These are phyloP conservation scores for Backusella tarrabulga DNA, from an alignment of 192 early-diverging fungal species.

Conservation along the genomic window DNA sequence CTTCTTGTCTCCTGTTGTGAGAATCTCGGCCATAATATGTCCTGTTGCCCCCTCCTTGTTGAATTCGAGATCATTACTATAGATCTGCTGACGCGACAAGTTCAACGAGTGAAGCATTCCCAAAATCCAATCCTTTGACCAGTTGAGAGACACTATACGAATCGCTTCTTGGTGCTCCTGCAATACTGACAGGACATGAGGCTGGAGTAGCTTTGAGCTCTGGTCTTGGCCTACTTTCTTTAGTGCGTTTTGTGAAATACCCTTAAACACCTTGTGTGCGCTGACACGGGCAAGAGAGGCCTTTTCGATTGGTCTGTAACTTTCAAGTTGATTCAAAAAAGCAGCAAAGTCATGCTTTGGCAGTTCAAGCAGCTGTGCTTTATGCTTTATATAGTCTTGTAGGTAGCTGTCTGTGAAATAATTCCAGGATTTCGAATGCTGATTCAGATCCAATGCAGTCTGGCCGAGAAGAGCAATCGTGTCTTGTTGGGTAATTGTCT, in stretches of 20 bases:
- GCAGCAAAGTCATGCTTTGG: background rate
- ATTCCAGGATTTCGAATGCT: background rate
- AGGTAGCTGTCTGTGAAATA: slow-evolving; percentile 15
- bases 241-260: background rate
- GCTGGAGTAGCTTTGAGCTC: background rate
- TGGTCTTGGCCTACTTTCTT: background rate
- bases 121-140: slow-evolving; percentile 35
- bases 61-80: slow-evolving; percentile 18
- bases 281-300: slow-evolving; percentile 1
- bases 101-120: slow-evolving; percentile 1
- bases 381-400: background rate
- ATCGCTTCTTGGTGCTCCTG: slow-evolving; percentile 1
- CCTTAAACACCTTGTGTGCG: slow-evolving; percentile 7
- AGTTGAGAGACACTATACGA: slow-evolving; percentile 18
- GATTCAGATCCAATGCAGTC: background rate
- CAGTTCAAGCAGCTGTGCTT: background rate
- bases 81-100: background rate
- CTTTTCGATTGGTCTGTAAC: background rate
- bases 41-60: slow-evolving; percentile 5
- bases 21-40: slow-evolving; percentile 6
- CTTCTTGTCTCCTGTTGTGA: slow-evolving; percentile 17
- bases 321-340: background rate
- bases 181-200: background rate
- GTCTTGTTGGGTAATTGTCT: slow-evolving; percentile 12
- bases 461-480: slow-evolving; percentile 7